Evolutionary conservation across 2,329 filamentous ascomycete genomes (phyloP), one percentile per base, ranked within the genome.

Genomic region (Cadophora luteo-olivacea): DNA sequence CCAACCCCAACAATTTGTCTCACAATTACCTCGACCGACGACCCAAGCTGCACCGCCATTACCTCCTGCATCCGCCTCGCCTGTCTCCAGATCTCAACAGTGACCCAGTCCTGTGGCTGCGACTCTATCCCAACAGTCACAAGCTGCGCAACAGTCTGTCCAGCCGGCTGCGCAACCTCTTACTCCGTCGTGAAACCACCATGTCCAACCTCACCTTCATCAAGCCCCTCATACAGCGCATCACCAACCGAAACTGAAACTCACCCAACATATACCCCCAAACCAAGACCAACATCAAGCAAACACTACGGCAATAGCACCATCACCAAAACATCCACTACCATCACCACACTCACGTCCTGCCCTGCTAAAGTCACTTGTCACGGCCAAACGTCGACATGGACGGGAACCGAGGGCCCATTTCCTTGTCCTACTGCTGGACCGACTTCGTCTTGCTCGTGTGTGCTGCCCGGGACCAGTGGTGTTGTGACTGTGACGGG

Each of bases 301-400:
- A 41, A 24, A 16, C 19, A 48, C n/a, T 22, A 55, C 24, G 48
- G 51, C 3, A 25, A 38, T 22, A 62, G 33, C 19, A 68, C 66
- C 16, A 12, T 48, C 9, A 64, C 60, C 14, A 25, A 55, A 1
- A 63, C 62, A 7, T 33, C 33, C 14, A 68, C 66, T 8, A 25
- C 45, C 2, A 61, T 68, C 45, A 65, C 51, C 1, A 68, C 66
- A 6, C 16, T 68, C 12, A 68, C 55, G 3, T 55, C 55, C 3
- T 68, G 66, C 24, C 66, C 66, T 1, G 49, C 51, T 1, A 57
- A 61, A 14, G 48, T 29, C 8, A 68, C 61, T 2, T 68, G 66
- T 36, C 55, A 60, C 2, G 66, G 66, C 24, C 66, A 68, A 32
- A 68, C 61, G 11, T 65, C 61, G 7, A 61, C 55, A 1, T 68